Conservation (phyloP, 768 basidiomycete genomes). For the Phallus indusiatus region DNA sequence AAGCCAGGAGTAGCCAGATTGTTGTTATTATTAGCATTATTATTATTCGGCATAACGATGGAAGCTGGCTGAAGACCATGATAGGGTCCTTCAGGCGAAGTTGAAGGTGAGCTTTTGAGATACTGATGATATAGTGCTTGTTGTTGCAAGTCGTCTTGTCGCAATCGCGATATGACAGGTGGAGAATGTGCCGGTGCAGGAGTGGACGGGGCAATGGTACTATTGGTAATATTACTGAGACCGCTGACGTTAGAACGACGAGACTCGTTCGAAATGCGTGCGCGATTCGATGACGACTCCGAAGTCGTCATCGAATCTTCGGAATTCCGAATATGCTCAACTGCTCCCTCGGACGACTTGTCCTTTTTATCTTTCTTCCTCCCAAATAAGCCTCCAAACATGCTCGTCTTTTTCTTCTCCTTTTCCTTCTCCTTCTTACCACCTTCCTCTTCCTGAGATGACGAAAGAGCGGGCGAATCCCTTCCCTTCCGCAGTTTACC, state of each 20-base stretch:
- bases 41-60: constrained; percentile 45
- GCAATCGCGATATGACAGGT: constrained; percentile 55
- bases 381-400: constrained; percentile 70
- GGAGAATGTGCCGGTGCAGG: constrained; percentile 18
- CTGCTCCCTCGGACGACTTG: constrained; percentile 42
- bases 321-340: constrained; percentile 31
- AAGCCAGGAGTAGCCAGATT: constrained; percentile 12
- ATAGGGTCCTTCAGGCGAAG: constrained; percentile 65
- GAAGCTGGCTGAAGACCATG: constrained; percentile 72
- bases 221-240: too few species aligned
- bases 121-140: constrained; percentile 84
- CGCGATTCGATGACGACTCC: constrained; percentile 25
- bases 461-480: constrained; percentile 13
- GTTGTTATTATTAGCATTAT: constrained; percentile 24
- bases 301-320: constrained; percentile 32
- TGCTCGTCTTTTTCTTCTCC: constrained; percentile 52
- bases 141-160: constrained; percentile 83
- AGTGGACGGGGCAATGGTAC: constrained; percentile 1
- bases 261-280: constrained; percentile 10
- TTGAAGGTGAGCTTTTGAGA: constrained; percentile 76
- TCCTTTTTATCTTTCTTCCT: constrained; percentile 69
- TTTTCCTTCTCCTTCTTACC: constrained; percentile 40
- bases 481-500: constrained; percentile 39
- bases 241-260: constrained; percentile 14
- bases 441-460: constrained; percentile 30